Base-by-base conservation (phyloP, 2,329 filamentous ascomycete species). In the Diaporthe ampelina region DNA sequence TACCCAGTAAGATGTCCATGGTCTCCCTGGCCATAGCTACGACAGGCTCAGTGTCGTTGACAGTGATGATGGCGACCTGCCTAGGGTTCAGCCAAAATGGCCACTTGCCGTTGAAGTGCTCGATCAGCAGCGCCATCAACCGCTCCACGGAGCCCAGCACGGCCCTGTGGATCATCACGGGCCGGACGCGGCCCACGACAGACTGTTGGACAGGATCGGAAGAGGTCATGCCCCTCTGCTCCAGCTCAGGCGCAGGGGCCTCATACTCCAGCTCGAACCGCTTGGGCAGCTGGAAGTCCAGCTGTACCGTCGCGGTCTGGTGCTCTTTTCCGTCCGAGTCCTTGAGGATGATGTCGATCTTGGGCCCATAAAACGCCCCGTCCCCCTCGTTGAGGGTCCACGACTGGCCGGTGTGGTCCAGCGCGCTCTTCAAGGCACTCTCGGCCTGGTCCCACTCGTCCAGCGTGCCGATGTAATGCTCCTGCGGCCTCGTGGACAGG, bases 311-410 rank as follows among this genome's bases (percentile, higher is more conserved):
- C 4, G 94, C 95, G 3, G 95, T 94, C 81, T 97, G 95, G 80
- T 97, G 95, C 79, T 95, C 94, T 80, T 96, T 97, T 10, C 94
- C 94, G 79, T 94, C 90, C 0, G 93, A 92, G 80, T 97, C 95
- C 75, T 89, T 91, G 59, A 97, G 84, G 52, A 97, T 91, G 58
- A 97, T 94, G 80, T 97, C 95, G 77, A 97, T 97, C 84, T 97
- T 97, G 43, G 95, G 95, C 0, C 95, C 95, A 79, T 97, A 97
- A 80, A 97, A 97, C 5, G 95, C 95, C 19, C 95, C 95, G 75
- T 97, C 95, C 15, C 94, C 94, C 78, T 93, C 89, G 76, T 95
- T 96, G 73, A 96, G 78, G 2, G 88, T 89, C 94, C 94, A 97
- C 48, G 89, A 84, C 78, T 91, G 89, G 13, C 92, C 92, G 19